These are phyloP conservation scores for Lyophyllum atratum DNA, from an alignment of 768 basidiomycete species.

Conservation along the genomic window DNA sequence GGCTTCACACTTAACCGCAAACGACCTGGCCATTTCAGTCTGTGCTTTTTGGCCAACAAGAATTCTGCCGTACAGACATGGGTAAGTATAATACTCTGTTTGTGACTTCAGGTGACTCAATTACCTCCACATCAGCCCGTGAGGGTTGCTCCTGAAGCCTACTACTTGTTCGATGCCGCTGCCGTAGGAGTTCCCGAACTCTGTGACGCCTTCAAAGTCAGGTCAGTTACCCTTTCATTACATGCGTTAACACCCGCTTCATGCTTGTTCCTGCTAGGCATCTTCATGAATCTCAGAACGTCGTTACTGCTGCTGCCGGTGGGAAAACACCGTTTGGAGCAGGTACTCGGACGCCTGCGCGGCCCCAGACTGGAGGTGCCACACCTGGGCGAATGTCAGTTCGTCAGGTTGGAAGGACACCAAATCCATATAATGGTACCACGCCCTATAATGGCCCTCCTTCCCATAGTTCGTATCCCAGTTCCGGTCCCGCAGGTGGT, in stretches of 20 bases:
- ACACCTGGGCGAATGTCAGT: constrained; percentile 83
- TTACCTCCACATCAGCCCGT: constrained; percentile 58
- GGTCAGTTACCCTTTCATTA: constrained; percentile 39
- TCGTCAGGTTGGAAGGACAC: constrained; percentile 72
- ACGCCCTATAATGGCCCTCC: constrained; percentile 42
- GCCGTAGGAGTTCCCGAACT: constrained; percentile 91
- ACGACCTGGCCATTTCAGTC: constrained; percentile 89
- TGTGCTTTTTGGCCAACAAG: constrained; percentile 92
- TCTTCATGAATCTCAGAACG: constrained; percentile 74
- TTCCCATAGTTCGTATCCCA: constrained; percentile 24
- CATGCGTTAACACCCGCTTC: constrained; percentile 3
- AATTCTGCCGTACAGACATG: constrained; percentile 88
- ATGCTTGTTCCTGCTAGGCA: constrained; percentile 46
- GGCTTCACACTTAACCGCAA: constrained; percentile 91
- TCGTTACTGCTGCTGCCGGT: constrained; percentile 49
- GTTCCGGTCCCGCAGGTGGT: constrained; percentile 24
- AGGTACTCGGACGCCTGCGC: constrained; percentile 74
- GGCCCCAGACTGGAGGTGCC: constrained; percentile 57
- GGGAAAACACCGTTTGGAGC: constrained; percentile 83
- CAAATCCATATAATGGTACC: constrained; percentile 71
- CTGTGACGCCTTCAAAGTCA: constrained; percentile 96
- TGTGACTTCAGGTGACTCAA: background rate
- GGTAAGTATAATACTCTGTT: constrained; percentile 51
- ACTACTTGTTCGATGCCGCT: constrained; percentile 87
- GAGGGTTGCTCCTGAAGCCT: constrained; percentile 85